Conservation (phyloP, 805 yeast species). For the Saccharomycopsis microspora region DNA sequence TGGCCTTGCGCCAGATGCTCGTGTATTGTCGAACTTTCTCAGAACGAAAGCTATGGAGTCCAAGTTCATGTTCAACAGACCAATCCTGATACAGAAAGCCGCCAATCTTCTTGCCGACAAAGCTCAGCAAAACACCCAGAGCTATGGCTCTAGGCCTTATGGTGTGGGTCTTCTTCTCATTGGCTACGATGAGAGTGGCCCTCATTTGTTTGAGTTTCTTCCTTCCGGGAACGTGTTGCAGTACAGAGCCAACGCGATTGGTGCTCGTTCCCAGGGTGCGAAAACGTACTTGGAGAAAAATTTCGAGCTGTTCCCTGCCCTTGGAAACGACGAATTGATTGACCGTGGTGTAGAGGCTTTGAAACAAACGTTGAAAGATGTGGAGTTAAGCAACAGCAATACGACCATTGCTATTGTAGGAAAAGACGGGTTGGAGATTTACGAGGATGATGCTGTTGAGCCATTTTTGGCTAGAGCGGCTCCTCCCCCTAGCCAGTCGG, state of each 20-base stretch:
- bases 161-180: slow-evolving; percentile 91
- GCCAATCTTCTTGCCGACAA: slow-evolving; percentile 85
- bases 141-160: slow-evolving; percentile 93
- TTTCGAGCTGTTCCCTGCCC: slow-evolving; percentile 51
- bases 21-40: slow-evolving; percentile 80
- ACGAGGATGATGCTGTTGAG: slow-evolving; percentile 75
- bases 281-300: slow-evolving; percentile 90
- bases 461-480: slow-evolving; percentile 20
- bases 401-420: slow-evolving; percentile 94
- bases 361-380: slow-evolving; percentile 92
- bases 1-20: slow-evolving; percentile 96
- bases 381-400: slow-evolving; percentile 73
- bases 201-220: slow-evolving; percentile 89
- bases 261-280: slow-evolving; percentile 98
- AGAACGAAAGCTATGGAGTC: slow-evolving; percentile 89
- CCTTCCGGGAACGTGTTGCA: slow-evolving; percentile 93
- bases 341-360: slow-evolving; percentile 82
- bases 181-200: slow-evolving; percentile 89
- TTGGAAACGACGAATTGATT: slow-evolving; percentile 61
- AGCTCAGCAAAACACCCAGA: slow-evolving; percentile 94
- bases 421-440: slow-evolving; percentile 59
- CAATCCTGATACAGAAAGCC: slow-evolving; percentile 73
- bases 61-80: slow-evolving; percentile 75
- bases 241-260: slow-evolving; percentile 89
- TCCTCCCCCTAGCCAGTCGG: not conserved